Conservation (phyloP, 768 basidiomycete genomes). For the Hemileccinum impolitum region DNA sequence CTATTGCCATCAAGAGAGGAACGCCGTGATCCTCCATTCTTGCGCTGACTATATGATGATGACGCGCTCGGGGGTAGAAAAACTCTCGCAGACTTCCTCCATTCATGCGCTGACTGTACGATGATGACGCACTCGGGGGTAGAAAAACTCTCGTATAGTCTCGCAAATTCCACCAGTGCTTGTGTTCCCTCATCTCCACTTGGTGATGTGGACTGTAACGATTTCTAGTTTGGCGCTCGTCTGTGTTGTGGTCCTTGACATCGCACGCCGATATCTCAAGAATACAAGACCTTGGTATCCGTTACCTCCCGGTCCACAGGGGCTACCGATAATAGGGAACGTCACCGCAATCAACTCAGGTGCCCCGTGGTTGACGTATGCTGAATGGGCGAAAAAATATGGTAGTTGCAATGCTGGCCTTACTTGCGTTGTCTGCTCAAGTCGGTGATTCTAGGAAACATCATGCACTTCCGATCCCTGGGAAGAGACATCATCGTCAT, state of each 20-base stretch:
- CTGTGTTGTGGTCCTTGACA: conserved; percentile 8
- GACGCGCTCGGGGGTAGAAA: too few species aligned
- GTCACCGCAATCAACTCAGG: conserved; percentile 29
- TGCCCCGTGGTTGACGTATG: conserved; percentile 36
- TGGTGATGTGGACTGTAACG: conserved; percentile 6
- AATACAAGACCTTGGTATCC: conserved; percentile 2
- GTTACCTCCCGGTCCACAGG: conserved; percentile 38
- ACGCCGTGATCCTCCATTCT: too few species aligned
- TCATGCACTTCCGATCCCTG: conserved; percentile 47
- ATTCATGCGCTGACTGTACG: too few species aligned
- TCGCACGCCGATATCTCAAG: conserved; percentile 8
- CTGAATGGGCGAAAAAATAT: conserved; percentile 37
- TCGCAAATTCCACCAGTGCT: not conserved
- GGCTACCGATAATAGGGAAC: conserved; percentile 39
- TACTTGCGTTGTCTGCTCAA: not conserved
- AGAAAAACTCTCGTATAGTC: not conserved
- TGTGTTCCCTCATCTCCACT: not conserved
- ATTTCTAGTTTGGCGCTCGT: conserved; percentile 4
- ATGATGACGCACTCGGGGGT: too few species aligned
- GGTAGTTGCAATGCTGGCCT: conserved; percentile 18
- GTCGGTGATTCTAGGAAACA: conserved; percentile 29
- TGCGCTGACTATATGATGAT: too few species aligned
- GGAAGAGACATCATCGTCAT: conserved; percentile 46
- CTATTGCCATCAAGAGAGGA: too few species aligned
- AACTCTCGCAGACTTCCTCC: not conserved